These are phyloP conservation scores for Phytophthora kernoviae DNA, from an alignment of 352 stramenopile genomes.

Conservation along the genomic window DNA sequence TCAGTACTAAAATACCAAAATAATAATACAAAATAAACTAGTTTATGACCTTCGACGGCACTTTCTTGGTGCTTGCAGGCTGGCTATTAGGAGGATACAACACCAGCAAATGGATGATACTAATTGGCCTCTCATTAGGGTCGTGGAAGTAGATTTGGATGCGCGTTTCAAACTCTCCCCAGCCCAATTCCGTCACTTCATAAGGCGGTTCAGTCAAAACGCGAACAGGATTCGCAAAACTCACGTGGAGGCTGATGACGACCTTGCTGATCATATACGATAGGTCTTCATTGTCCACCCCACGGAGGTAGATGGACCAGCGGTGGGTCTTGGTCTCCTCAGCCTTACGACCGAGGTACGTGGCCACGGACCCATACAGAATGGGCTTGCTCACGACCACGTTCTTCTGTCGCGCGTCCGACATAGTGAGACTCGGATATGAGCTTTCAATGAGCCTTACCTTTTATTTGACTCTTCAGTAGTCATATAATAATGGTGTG, in stretches of 20 bases:
- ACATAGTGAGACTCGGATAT: too few species aligned
- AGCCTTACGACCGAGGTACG: conserved; percentile 91
- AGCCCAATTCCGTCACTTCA: conserved; percentile 96
- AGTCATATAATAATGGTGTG: too few species aligned
- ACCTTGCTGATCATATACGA: conserved; percentile 95
- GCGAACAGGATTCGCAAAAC: conserved; percentile 94
- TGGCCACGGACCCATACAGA: conserved; percentile 94
- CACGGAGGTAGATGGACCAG: conserved; percentile 95
- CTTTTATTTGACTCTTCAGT: too few species aligned
- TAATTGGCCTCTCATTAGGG: conserved; percentile 89
- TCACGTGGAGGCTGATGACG: conserved; percentile 97
- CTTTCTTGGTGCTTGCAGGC: conserved; percentile 91
- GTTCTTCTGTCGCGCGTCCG: conserved; percentile 74
- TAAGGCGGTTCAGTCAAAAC: conserved; percentile 95
- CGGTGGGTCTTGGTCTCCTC: conserved; percentile 95
- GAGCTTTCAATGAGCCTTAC: too few species aligned
- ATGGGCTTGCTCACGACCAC: conserved; percentile 93
- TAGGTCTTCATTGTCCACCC: conserved; percentile 94
- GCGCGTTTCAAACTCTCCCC: conserved; percentile 97
- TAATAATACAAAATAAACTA: background rate
- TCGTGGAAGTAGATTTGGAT: conserved; percentile 98
- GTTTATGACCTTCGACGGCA: conserved; percentile 16
- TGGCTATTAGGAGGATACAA: conserved; percentile 87
- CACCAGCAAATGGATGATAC: conserved; percentile 90
- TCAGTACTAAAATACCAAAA: conserved; percentile 5